Base-by-base conservation (phyloP, 169 alveolate genomes). In the Eimeria brunetti region DNA sequence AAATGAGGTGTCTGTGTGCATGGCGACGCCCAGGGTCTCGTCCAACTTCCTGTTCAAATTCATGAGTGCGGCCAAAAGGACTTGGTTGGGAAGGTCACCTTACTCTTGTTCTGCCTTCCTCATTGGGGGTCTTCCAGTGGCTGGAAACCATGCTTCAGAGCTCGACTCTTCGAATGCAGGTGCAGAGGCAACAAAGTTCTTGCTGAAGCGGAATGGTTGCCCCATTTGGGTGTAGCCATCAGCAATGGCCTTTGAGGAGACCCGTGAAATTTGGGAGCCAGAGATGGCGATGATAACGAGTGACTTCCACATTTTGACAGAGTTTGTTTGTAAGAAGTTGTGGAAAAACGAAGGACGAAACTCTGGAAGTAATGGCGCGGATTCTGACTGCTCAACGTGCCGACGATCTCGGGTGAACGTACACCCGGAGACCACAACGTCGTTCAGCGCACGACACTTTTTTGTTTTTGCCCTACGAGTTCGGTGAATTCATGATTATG, bases 211-310 rank as follows among this genome's bases (percentile, higher is more conserved):
- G 81, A 92, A 92, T 27, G 96, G 96, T 14, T 88, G 93, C 46
- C 96, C 96, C 94, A 69, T 81, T 69, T 92, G 96, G 41, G 76
- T 83, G 56, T 81, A 92, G 58, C 94, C 96, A 71, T 75, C 89
- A 9, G 92, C 89, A 58, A 71, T 88, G 86, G 88, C 94, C 94
- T 49, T 75, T 22, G 91, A 51, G 8, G 64, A 76, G 27, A 36
- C 94, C 33, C 67, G 53, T 4, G 78, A 49, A 64, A 67, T 33
- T 38, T 49, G 92, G 46, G 38, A 16, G 75, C 89, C 89, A 58
- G 64, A 92, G 53, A 88, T 24, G 75, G 73, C 73, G 58, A 83
- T 38, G 58, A 73, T 60, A 30, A 67, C 46, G 9, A 83, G 69
- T 11, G 73, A 36, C 88, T 67, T 92, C 96, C 96, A 92, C 96